Evolutionary conservation across 2,329 filamentous ascomycete genomes (phyloP).

Genomic region (Onygena corvina): DNA sequence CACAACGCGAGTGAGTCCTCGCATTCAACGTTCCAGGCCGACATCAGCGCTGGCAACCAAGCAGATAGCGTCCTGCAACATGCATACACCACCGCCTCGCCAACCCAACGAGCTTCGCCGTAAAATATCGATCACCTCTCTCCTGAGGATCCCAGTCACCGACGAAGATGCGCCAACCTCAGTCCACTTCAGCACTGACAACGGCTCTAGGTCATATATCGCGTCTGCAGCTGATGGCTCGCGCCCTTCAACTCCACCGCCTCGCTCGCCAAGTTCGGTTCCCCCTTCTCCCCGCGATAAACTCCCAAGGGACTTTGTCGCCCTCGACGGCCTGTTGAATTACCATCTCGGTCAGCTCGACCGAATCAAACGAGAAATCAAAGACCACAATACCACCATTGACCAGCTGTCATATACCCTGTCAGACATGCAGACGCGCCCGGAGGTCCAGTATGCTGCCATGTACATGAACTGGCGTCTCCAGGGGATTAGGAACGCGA

Average conservation of each 20-base stretch:
- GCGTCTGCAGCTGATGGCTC: constrained; percentile 2
- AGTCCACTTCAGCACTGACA: background rate
- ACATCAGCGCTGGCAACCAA: background rate
- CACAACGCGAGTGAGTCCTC: background rate
- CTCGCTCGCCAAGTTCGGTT: background rate
- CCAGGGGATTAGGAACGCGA: constrained; percentile 12
- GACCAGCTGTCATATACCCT: constrained; percentile 14
- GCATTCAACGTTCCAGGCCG: background rate
- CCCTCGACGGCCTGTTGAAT: constrained; percentile 20
- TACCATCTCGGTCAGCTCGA: constrained; percentile 22
- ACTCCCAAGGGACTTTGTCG: constrained; percentile 15
- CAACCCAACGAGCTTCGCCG: constrained; percentile 7
- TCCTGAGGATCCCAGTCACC: constrained; percentile 1
- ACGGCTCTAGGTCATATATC: background rate
- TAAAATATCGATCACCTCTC: constrained; percentile 9
- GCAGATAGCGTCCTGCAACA: background rate
- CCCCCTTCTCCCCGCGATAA: constrained; percentile 8
- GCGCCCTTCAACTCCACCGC: background rate
- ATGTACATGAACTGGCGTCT: constrained; percentile 12
- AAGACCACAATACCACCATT: constrained; percentile 14
- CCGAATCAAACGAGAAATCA: constrained; percentile 20
- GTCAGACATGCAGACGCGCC: constrained; percentile 2
- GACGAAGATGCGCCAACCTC: constrained; percentile 2
- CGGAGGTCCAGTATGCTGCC: constrained; percentile 9
- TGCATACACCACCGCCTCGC: background rate